phyloP scores from a whole-genome alignment of 2,329 filamentous ascomycete genomes.

The Cercospora sesami region DNA sequence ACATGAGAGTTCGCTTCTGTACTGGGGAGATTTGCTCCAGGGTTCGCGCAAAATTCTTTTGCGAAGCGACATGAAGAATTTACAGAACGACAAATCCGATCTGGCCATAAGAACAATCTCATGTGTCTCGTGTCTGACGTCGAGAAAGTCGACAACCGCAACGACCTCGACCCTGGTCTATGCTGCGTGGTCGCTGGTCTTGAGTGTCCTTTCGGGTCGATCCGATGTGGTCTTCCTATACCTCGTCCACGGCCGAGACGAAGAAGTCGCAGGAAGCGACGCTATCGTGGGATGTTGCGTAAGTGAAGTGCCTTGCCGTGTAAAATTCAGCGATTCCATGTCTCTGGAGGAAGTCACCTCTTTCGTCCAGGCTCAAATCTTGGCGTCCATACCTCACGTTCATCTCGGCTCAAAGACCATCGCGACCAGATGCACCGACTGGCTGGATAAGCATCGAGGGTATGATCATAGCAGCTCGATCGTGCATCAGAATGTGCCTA shows the following conservation, averaged over 20 bases:
- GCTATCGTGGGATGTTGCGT: background rate
- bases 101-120: background rate
- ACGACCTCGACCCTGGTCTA: background rate
- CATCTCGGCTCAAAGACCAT: background rate
- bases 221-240: background rate
- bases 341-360: background rate
- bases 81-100: background rate
- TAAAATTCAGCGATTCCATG: background rate
- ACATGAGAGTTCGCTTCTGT: background rate
- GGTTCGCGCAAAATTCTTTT: background rate
- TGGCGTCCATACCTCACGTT: background rate
- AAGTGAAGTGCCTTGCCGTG: background rate
- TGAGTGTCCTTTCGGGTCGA: background rate
- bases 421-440: background rate
- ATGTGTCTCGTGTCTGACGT: background rate
- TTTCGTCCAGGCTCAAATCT: background rate
- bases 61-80: background rate
- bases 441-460: background rate
- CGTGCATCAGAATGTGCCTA: background rate
- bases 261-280: background rate
- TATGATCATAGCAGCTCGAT: background rate
- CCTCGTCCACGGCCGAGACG: background rate
- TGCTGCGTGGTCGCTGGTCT: background rate
- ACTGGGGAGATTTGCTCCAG: background rate
- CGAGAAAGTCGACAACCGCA: background rate